Conservation (phyloP, 805 yeast species). For the Monosporozyma aquatica region DNA sequence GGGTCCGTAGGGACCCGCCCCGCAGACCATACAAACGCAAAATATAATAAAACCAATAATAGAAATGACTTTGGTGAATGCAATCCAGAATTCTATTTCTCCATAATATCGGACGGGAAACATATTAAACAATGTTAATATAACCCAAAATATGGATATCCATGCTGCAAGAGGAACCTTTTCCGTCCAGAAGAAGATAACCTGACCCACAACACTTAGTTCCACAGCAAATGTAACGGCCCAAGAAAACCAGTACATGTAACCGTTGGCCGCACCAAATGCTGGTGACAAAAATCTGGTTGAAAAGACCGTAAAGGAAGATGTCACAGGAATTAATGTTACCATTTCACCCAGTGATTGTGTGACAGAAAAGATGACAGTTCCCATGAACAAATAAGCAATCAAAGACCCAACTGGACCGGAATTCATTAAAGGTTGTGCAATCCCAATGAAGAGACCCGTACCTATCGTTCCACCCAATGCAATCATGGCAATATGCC, state of each 20-base stretch:
- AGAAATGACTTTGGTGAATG: constrained; percentile 52
- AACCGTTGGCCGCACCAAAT: constrained; percentile 57
- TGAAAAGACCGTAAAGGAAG: constrained; percentile 57
- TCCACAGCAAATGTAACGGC: constrained; percentile 64
- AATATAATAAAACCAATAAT: constrained; percentile 56
- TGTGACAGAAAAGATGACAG: constrained; percentile 54
- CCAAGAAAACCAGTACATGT: constrained; percentile 67
- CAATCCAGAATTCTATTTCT: constrained; percentile 64
- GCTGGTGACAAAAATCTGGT: constrained; percentile 56
- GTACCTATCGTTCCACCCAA: constrained; percentile 71
- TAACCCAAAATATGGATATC: constrained; percentile 52
- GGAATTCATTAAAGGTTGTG: constrained; percentile 7
- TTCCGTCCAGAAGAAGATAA: constrained; percentile 50
- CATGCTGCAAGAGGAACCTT: constrained; percentile 62
- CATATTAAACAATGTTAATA: constrained; percentile 42
- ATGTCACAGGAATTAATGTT: constrained; percentile 55
- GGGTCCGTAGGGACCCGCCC: constrained; percentile 55
- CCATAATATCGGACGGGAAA: constrained; percentile 61
- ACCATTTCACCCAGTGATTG: constrained; percentile 72
- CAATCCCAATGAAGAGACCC: constrained; percentile 53
- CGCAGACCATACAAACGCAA: constrained; percentile 57
- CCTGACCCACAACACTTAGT: constrained; percentile 56
- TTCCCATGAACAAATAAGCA: constrained; percentile 52
- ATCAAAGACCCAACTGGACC: constrained; percentile 56
- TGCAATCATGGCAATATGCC: constrained; percentile 64